phyloP scores from a whole-genome alignment of 257 asterid genomes.

The Lithospermum erythrorhizon region DNA sequence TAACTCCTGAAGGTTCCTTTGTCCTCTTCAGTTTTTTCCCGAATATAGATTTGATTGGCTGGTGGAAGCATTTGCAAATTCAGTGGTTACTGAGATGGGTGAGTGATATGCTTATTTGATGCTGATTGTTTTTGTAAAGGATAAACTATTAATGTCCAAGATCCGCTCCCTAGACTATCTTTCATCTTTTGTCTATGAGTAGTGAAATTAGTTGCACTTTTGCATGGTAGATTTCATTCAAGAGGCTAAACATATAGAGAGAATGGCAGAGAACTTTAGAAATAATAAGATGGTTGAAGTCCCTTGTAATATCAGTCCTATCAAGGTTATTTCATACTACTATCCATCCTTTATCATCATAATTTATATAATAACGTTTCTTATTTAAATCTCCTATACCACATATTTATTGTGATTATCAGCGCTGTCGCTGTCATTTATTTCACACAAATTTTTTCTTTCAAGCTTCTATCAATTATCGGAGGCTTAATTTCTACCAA shows the following conservation, averaged over 20 bases:
- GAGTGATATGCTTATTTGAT: conserved; percentile 10
- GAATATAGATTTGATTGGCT: conserved; percentile 89
- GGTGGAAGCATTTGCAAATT: conserved; percentile 61
- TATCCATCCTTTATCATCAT: too few species aligned
- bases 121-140: too few species aligned
- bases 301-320: conserved; percentile 53
- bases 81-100: conserved; percentile 85
- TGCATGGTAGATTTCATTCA: conserved; percentile 66
- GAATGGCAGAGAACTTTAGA: conserved; percentile 47
- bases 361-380: background rate
- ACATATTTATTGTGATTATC: background rate
- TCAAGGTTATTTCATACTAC: conserved; percentile 36
- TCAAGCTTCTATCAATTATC: conserved; percentile 12
- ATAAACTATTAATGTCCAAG: too few species aligned
- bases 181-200: background rate
- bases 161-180: background rate
- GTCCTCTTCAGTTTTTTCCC: conserved; percentile 55
- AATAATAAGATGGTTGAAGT: conserved; percentile 49
- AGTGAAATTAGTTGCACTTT: conserved; percentile 9
- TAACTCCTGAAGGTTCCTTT: conserved; percentile 13
- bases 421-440: background rate
- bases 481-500: conserved; percentile 52
- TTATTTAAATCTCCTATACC: too few species aligned
- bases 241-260: conserved; percentile 78
- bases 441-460: too few species aligned